A percentile compares a stretch with the other conserved stretches of the same genome.
Conservation (phyloP, 2,329 filamentous ascomycete species). For the Didymella sp. region DNA sequence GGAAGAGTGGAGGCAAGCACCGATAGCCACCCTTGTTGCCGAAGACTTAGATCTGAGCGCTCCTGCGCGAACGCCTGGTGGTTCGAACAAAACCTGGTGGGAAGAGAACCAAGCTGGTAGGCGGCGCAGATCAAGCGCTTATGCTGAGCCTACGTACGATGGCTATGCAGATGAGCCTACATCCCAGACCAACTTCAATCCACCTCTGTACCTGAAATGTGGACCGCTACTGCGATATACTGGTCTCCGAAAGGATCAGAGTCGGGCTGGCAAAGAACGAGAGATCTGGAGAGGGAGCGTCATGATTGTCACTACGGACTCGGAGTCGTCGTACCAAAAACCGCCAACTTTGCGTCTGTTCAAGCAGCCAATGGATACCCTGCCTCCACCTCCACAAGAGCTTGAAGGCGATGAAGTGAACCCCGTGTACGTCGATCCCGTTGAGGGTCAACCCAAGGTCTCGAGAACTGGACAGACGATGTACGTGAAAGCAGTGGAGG, state of each 20-base stretch:
- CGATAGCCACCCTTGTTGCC: conserved; percentile 48
- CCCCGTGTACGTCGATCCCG: conserved; percentile 85
- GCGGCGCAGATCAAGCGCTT: conserved; percentile 46
- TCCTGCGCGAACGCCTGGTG: conserved; percentile 35
- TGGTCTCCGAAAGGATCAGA: conserved; percentile 72
- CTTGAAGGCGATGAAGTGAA: conserved; percentile 69
- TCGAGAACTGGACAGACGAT: conserved; percentile 84
- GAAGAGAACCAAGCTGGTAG: conserved; percentile 63
- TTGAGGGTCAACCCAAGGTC: conserved; percentile 85
- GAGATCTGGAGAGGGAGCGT: conserved; percentile 93
- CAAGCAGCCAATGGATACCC: conserved; percentile 80
- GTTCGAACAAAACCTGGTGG: conserved; percentile 71
- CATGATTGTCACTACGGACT: conserved; percentile 93
- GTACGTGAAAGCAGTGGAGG: conserved; percentile 88
- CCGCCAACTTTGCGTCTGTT: conserved; percentile 82
- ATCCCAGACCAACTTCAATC: conserved; percentile 77
- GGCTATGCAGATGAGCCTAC: conserved; percentile 71
- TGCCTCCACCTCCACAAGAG: conserved; percentile 77
- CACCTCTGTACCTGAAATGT: conserved; percentile 83
- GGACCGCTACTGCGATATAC: conserved; percentile 90
- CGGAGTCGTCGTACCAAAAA: conserved; percentile 81
- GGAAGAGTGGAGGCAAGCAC: conserved; percentile 60
- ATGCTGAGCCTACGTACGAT: conserved; percentile 63
- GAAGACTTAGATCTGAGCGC: conserved; percentile 55
- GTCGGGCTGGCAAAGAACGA: conserved; percentile 58